A percentile compares a stretch with the other conserved stretches of the same genome.
phyloP scores from a whole-genome alignment of 192 early-diverging fungal species.

The Geranomyces michiganensis region DNA sequence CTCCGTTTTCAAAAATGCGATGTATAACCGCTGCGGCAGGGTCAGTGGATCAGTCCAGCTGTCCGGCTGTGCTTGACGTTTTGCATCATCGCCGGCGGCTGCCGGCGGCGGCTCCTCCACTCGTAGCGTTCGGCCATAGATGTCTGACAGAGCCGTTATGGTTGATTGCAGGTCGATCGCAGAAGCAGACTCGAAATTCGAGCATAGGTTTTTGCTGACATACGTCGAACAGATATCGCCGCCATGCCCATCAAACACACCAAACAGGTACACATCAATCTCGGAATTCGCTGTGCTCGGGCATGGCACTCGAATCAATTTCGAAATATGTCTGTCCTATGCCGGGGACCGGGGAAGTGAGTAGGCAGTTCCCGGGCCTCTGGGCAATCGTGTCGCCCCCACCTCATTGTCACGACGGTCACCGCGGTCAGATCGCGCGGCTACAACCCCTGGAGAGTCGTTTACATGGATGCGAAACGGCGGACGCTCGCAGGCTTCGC shows the following conservation, averaged over 20 bases:
- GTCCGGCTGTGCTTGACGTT: not conserved
- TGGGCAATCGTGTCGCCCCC: not conserved
- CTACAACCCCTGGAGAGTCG: constrained; percentile 15
- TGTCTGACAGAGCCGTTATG: not conserved
- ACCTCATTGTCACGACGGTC: constrained; percentile 16
- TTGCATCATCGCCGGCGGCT: not conserved
- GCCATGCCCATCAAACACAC: constrained; percentile 21
- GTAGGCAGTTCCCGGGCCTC: not conserved
- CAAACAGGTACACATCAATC: constrained; percentile 22
- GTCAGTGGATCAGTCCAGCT: constrained; percentile 19
- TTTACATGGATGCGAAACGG: constrained; percentile 20
- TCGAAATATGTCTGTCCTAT: constrained; percentile 6
- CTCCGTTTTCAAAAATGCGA: constrained; percentile 26
- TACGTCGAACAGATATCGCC: constrained; percentile 8
- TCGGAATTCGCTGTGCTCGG: not conserved
- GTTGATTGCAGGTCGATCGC: constrained; percentile 4
- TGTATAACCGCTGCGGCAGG: constrained; percentile 15
- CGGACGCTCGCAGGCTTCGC: not conserved
- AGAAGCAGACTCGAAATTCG: not conserved
- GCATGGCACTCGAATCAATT: not conserved
- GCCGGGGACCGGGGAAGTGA: not conserved
- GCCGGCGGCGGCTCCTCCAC: constrained; percentile 4
- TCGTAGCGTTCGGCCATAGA: constrained; percentile 8
- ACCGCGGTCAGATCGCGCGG: constrained; percentile 5
- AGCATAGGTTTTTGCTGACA: not conserved